Percentiles rank a stretch among this genome's conserved stretches.
These are phyloP conservation scores for Tritrichomonas foetus DNA, from an alignment of 208 protist species.

Conservation along the genomic window DNA sequence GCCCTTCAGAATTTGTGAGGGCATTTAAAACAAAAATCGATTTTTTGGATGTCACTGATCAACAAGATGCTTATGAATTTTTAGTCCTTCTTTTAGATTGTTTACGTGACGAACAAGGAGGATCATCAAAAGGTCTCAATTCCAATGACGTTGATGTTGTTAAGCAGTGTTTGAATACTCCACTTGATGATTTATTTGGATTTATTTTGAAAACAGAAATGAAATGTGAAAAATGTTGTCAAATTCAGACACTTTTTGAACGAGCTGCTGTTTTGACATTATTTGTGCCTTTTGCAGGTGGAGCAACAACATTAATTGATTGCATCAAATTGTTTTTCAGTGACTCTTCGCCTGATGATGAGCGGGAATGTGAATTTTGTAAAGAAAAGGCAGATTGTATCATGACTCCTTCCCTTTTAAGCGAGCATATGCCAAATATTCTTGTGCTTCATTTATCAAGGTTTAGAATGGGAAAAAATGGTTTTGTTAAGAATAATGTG, in stretches of 20 bases:
- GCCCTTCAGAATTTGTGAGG: neutral
- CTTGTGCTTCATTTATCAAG: neutral
- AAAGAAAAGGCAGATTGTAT: neutral
- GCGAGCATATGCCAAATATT: neutral
- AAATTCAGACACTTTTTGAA: neutral
- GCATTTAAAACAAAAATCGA: neutral
- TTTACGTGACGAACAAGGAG: neutral
- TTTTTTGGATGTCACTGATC: neutral
- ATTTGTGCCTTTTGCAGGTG: neutral
- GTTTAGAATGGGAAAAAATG: neutral
- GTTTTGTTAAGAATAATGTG: neutral
- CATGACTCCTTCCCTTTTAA: neutral
- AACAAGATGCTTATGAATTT: slow-evolving; percentile 12
- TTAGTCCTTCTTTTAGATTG: neutral
- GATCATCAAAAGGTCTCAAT: neutral
- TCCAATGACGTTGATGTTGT: neutral
- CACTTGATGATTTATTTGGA: neutral
- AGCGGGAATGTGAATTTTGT: neutral
- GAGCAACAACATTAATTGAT: neutral
- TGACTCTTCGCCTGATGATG: neutral
- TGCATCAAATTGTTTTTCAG: neutral
- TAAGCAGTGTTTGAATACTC: neutral
- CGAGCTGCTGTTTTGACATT: neutral
- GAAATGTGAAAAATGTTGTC: neutral
- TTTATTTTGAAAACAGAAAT: neutral